Evolutionary conservation across 768 basidiomycete genomes (phyloP).

Genomic region (Rhodotorula graminis): DNA sequence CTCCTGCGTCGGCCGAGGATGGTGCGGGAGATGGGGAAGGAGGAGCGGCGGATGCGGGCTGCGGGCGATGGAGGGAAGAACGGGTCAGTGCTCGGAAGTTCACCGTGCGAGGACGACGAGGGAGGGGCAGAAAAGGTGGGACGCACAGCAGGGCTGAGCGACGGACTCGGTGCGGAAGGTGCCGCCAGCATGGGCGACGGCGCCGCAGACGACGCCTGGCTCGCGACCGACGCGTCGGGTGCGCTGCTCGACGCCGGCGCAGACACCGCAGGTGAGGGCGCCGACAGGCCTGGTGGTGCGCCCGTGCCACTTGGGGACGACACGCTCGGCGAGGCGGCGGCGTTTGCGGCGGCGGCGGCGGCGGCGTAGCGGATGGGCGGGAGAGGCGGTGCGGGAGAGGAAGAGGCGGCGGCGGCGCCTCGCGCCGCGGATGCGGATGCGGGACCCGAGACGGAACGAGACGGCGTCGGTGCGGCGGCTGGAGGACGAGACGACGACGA

Average conservation of each 20-base stretch:
- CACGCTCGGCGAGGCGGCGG: not conserved
- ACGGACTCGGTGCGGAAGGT: slow-evolving; percentile 9
- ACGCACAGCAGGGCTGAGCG: slow-evolving; percentile 7
- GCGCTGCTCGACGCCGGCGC: slow-evolving; percentile 1
- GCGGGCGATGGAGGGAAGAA: not conserved
- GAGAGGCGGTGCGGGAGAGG: slow-evolving; percentile 45
- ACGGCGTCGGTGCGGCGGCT: slow-evolving; percentile 25
- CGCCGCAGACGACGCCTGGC: slow-evolving; percentile 10
- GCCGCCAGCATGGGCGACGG: slow-evolving; percentile 24
- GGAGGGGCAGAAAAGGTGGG: not conserved
- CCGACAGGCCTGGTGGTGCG: slow-evolving; percentile 51
- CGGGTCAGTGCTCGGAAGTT: not conserved
- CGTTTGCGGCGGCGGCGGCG: slow-evolving; percentile 70
- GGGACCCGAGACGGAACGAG: slow-evolving; percentile 20
- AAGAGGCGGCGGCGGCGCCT: slow-evolving; percentile 25
- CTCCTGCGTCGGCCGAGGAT: not conserved
- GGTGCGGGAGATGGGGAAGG: not conserved
- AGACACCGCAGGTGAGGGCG: slow-evolving; percentile 33
- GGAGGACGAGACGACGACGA: not conserved
- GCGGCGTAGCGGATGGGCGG: slow-evolving; percentile 85
- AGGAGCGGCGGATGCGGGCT: not conserved
- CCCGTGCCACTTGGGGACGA: slow-evolving; percentile 22
- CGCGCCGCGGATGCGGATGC: slow-evolving; percentile 16
- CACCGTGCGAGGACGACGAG: not conserved
- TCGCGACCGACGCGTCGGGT: slow-evolving; percentile 7